Evolutionary conservation across 2,329 filamentous ascomycete genomes (phyloP).

Genomic region (Dactylellina sp.): DNA sequence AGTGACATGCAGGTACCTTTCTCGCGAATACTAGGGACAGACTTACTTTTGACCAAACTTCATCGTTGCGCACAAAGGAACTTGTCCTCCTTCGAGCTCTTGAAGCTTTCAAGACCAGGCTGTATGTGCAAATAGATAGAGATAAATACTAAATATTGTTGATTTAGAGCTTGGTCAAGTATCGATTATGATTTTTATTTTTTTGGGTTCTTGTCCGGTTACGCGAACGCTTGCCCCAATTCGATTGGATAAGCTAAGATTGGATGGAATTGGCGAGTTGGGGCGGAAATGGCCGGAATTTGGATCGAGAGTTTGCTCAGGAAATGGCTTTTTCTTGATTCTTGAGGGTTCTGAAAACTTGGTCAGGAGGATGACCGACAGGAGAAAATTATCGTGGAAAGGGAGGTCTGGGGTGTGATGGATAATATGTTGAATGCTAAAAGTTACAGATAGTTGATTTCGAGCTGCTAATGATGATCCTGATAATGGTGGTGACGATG

Average conservation of each 20-base stretch:
- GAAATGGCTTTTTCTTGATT: slow-evolving; percentile 3
- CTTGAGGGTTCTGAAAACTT: no score
- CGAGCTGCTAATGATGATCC: neutral
- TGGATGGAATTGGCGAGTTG: slow-evolving; percentile 17
- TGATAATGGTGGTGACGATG: no score
- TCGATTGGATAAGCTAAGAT: neutral
- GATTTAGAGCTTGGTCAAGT: slow-evolving; percentile 7
- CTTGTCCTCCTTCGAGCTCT: neutral
- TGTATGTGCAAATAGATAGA: neutral
- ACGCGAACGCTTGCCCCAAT: slow-evolving; percentile 22
- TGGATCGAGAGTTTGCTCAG: slow-evolving; percentile 20
- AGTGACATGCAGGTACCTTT: slow-evolving; percentile 1
- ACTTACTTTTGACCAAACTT: slow-evolving; percentile 73
- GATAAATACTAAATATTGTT: neutral
- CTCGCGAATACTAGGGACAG: slow-evolving; percentile 16
- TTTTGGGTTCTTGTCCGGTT: slow-evolving; percentile 6
- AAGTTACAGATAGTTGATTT: slow-evolving; percentile 12
- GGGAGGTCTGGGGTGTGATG: slow-evolving; percentile 6
- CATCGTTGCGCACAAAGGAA: slow-evolving; percentile 64
- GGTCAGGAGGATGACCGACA: neutral
- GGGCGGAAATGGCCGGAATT: slow-evolving; percentile 20
- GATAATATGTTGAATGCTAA: slow-evolving; percentile 5
- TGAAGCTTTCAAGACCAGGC: neutral
- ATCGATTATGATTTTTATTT: neutral
- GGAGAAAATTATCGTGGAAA: neutral